A percentile compares a stretch with the other conserved stretches of the same genome.
phyloP scores from a whole-genome alignment of 2,329 filamentous ascomycete genomes.

The Pyrenochaeta sp. region DNA sequence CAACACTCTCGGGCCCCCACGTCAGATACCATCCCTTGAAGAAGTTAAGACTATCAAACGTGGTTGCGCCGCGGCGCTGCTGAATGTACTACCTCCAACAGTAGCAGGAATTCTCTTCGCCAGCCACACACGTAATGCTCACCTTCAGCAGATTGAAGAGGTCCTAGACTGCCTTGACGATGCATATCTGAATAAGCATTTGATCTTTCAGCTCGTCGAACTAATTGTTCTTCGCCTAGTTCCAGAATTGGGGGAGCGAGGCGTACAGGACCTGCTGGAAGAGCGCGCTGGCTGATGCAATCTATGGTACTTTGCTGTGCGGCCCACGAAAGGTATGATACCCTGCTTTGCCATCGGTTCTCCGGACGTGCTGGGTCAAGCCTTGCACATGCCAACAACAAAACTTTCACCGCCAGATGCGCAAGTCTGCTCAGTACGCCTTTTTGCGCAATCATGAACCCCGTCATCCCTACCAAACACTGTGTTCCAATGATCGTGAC shows the following conservation, averaged over 20 bases:
- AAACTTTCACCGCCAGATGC: constrained; percentile 30
- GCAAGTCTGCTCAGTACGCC: constrained; percentile 17
- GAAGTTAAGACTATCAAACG: constrained; percentile 70
- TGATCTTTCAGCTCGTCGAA: constrained; percentile 85
- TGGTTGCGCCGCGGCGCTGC: constrained; percentile 70
- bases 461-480: constrained; percentile 4
- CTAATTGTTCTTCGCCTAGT: constrained; percentile 81
- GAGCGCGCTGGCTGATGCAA: constrained; percentile 65
- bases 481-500: constrained; percentile 1
- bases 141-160: constrained; percentile 66
- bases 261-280: constrained; percentile 75
- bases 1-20: constrained; percentile 74
- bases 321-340: too few species aligned
- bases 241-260: constrained; percentile 81
- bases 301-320: constrained; percentile 1
- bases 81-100: constrained; percentile 57
- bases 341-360: background rate
- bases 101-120: constrained; percentile 48
- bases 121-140: constrained; percentile 54
- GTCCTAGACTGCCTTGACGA: constrained; percentile 81
- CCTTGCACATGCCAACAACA: constrained; percentile 15
- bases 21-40: constrained; percentile 66
- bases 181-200: constrained; percentile 89
- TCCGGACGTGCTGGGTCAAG: constrained; percentile 19
- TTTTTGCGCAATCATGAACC: constrained; percentile 12